Evolutionary conservation across 140 eudicot species (phyloP).

Genomic region (Flaveria floridana): DNA sequence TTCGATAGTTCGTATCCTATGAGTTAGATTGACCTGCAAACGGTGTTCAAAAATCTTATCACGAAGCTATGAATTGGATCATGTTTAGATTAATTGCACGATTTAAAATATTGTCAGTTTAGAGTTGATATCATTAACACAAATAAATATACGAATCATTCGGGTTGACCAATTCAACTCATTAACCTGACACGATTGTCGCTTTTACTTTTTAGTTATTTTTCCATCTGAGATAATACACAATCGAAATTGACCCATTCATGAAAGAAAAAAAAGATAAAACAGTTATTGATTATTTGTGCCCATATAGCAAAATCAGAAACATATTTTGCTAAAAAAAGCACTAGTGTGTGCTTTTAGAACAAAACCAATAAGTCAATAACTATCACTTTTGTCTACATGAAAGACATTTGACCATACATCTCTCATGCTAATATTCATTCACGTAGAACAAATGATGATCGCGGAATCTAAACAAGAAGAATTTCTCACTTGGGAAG

Average conservation of each 20-base stretch:
- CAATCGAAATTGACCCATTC: not conserved
- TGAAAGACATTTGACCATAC: not conserved
- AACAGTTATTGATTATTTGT: too few species aligned
- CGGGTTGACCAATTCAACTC: not conserved
- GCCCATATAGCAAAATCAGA: not conserved
- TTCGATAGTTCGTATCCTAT: too few species aligned
- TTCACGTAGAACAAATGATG: slow-evolving; percentile 41
- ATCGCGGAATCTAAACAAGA: slow-evolving; percentile 34
- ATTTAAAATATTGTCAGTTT: not conserved
- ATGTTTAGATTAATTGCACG: not conserved
- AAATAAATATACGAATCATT: not conserved
- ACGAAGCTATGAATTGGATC: not conserved
- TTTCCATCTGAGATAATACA: not conserved
- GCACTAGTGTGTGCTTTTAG: not conserved
- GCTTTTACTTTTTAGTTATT: too few species aligned
- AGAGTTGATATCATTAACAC: not conserved
- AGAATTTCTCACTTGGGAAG: slow-evolving; percentile 43
- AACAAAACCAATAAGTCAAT: not conserved
- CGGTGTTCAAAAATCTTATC: not conserved
- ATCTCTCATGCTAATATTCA: not conserved
- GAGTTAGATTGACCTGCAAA: too few species aligned
- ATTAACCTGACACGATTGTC: not conserved
- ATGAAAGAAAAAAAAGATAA: not conserved
- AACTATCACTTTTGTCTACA: not conserved
- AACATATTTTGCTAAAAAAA: not conserved